Base-by-base conservation (phyloP, 2,329 filamentous ascomycete species). In the Clonostachys sp. region DNA sequence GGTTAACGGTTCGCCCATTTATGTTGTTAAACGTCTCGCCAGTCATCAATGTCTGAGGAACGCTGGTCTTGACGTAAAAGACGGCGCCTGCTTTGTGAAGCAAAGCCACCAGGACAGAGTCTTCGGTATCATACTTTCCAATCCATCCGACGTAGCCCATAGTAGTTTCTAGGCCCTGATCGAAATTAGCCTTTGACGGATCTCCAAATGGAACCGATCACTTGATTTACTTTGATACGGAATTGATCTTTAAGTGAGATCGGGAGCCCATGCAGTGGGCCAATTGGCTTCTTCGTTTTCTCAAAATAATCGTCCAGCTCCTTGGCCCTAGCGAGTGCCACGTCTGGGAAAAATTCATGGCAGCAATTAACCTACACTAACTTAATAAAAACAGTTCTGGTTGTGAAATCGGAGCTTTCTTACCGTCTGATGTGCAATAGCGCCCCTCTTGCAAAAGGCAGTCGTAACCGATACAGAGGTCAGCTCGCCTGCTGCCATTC, bases 221-320 rank as follows among this genome's bases (percentile, higher is more conserved):
- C 10, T 30, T 10, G 24, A 30, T 6, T 30, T 30, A 30, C 24
- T 30, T 30, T 30, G 24, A 30, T 30, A 14, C 87, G 77, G 69
- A 88, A 84, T 57, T 84, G 83, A 64, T 89, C 86, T 57, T 90
- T 90, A 42, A 90, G 72, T 0, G 83, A 82, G 33, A 85, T 63
- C 4, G 82, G 82, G 2, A 86, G 68, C 49, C 60, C 86, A 61
- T 89, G 86, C 2, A 90, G 71, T 3, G 85, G 84, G 0, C 86
- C 86, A 1, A 71, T 18, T 1, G 70, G 63, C 36, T 75, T 64
- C 12, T 75, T 72, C 1, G 73, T 74, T 34, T 55, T 55, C n/a
- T 64, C 61, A 2, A 80, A 53, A 50, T 80, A 62, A n/a, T 67
- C 65, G 55, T 86, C 82, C 2, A 77, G 63, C 30, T 44, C 17